Evolutionary conservation across 495 filamentous ascomycete species (phyloP), one percentile per base, ranked within the genome.

Genomic region (Xylaria telfairii): DNA sequence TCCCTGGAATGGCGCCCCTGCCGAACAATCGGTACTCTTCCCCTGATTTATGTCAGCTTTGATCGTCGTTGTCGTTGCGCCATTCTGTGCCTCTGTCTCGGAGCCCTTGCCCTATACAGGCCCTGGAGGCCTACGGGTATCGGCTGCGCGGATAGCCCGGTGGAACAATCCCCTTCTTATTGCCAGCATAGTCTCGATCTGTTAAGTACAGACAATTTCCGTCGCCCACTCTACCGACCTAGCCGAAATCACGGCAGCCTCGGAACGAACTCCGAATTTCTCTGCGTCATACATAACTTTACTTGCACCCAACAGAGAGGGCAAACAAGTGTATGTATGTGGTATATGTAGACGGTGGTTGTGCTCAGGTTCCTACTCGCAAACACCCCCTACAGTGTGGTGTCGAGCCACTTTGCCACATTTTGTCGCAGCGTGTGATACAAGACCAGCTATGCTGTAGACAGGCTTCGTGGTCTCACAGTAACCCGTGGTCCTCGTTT

Each of bases 401-500:
- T 65, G 44, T 65, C 61, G 65, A 34, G 57, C 53, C 64, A 68
- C 68, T 46, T 66, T 24, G 46, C 41, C 39, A 67, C 63, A 24
- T 47, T 56, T 53, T 56, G 51, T 70, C 65, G 60, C 60, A 71
- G 32, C 68, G 64, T 69, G 74, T 75, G 60, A 71, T 57, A 76
- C 76, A 19, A 47, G 34, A 28, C 57, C 60, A 70, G 70, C 71
- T 32, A 51, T 47, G 70, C 71, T 32, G 46, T 47, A 66, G 24
- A 53, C n/a, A 59, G 54, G 54, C 56, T 24, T 53, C 59, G 26
- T 53, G 44, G 72, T 73, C 42, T 62, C 32, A 74, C 72, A 41
- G 10, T 68, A 54, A 61, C 41, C 67, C 73, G 74, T 68, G 67
- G 69, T 56, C 66, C 65, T 78, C 76, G 76, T 70, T 71, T 78